Base-by-base conservation (phyloP, 352 stramenopile species). In the Phytophthora meadii region DNA sequence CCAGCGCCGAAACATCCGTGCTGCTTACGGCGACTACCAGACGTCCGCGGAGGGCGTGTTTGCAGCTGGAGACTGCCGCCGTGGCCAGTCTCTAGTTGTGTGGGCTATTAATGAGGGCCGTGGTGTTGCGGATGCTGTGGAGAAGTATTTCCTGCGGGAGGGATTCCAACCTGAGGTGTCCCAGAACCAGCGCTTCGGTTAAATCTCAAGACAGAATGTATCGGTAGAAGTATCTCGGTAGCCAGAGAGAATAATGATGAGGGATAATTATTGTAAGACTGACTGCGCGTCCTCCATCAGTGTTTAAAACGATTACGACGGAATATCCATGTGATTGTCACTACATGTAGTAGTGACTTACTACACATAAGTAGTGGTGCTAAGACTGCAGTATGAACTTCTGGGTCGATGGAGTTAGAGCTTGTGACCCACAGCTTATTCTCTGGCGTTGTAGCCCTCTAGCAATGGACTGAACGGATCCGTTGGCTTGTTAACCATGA, bases 31-130 rank as follows among this genome's bases (percentile, higher is more conserved):
- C 37, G 76, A 98, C 60, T 99, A 95, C 77, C 83, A 93, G 64
- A 99, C 97, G 30, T 98, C 88, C 17, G 72, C 96, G 2, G 94
- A 98, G 68, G 96, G 97, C 54, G 96, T 99, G 52, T 99, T 99
- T 79, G 96, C 97, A 19, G 96, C 93, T 36, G 97, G 97, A 6
- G 97, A 99, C 87, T 99, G 97, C 79, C 90, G 97, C 47, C 89
- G 97, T 37, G 97, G 97, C 37, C 97, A 99, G 79, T 98, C 89
- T 59, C 87, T 99, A 24, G 97, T 99, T 22, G 97, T 99, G 19
- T 99, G 97, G 97, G 97, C 97, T 6, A 99, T 99, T 76, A 96
- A 99, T 68, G 97, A 99, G 79, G 97, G 97, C 17, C 92, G 97
- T 50, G 93, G 96, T 27, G 94, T 97, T 12, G 97, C 97, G 10